Evolutionary conservation across 441 rosid species (phyloP), one percentile per base, ranked within the genome.

Genomic region (Pelargonium myrrhifolium): DNA sequence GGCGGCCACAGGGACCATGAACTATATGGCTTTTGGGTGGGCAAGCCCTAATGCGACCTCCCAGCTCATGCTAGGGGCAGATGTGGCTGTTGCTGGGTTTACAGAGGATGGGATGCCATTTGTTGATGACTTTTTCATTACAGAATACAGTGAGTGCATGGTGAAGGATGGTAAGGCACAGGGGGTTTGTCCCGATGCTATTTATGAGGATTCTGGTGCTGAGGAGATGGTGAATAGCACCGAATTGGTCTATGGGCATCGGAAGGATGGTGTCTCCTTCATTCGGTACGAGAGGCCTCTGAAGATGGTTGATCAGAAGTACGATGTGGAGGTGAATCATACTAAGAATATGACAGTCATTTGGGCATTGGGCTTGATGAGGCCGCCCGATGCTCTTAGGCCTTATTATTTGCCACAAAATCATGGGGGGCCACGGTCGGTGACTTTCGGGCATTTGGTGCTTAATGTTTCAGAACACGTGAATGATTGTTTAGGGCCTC

Each of bases 1-100:
- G 77, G 99, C 93, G 12, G 85, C 83, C 1, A 81, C 79, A 2
- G 78, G 83, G 21, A 72, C 70, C 9, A 83, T 79, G 78, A 87
- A 86, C 72, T 93, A 93, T 74, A 84, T 90, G 96, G 95, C 96
- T 0, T 93, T 93, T 53, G 97, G 96, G 64, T 93, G 96, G 97
- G 95, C 97, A 0, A 76, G 77, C 55, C 92, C 87, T 6, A 77
- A 80, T 7, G 59, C 84, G 21, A 72, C 77, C 3, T 69, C 75
- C 0, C 90, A 80, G 55, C 69, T 82, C 45, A 93, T 93, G 99
- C 53, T 81, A 2, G 86, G 88, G 31, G 92, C 92, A 56, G 99
- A 93, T 66, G 90, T 90, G 64, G 89, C 79, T 10, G 84, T 93
- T 72, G 69, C 93, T 0, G 96, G 95, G 62, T 81, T 90, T 68